These are phyloP conservation scores for Periconia digitata DNA, from an alignment of 2,329 filamentous ascomycete species.

Conservation along the genomic window DNA sequence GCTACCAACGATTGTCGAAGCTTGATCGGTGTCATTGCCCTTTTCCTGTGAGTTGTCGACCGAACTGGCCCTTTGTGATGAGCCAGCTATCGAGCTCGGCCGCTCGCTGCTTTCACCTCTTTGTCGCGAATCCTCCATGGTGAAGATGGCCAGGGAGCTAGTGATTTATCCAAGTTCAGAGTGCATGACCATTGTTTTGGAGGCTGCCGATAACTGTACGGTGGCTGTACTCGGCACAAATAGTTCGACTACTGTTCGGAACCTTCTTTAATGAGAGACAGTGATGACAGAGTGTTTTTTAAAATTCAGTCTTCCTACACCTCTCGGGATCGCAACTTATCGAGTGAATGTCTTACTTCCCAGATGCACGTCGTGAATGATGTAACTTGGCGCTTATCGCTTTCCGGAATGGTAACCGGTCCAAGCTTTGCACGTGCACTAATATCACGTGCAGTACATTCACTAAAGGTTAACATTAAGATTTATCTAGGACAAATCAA, in stretches of 20 bases:
- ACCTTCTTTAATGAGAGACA: not conserved
- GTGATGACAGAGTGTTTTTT: not conserved
- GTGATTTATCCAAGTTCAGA: not conserved
- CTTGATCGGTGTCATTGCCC: conserved; percentile 26
- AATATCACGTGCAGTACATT: not conserved
- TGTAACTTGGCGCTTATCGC: not conserved
- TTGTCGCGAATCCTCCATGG: conserved; percentile 24
- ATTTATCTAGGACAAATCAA: too few relatives aligned
- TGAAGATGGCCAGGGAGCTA: not conserved
- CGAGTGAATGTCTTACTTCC: not conserved
- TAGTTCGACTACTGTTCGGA: not conserved
- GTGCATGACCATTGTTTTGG: not conserved
- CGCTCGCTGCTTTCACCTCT: conserved; percentile 25
- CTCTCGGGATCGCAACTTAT: not conserved
- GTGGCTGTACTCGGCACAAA: not conserved
- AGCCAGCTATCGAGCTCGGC: conserved; percentile 21
- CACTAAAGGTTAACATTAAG: too few relatives aligned
- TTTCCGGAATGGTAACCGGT: not conserved
- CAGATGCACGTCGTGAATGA: not conserved
- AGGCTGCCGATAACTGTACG: not conserved
- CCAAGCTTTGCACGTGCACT: too few relatives aligned
- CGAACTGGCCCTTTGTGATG: conserved; percentile 24
- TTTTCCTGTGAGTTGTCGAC: conserved; percentile 31
- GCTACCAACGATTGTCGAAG: conserved; percentile 28
- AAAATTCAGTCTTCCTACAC: not conserved